Evolutionary conservation across 2,329 filamentous ascomycete genomes (phyloP).

Genomic region (Fusarium sp.): DNA sequence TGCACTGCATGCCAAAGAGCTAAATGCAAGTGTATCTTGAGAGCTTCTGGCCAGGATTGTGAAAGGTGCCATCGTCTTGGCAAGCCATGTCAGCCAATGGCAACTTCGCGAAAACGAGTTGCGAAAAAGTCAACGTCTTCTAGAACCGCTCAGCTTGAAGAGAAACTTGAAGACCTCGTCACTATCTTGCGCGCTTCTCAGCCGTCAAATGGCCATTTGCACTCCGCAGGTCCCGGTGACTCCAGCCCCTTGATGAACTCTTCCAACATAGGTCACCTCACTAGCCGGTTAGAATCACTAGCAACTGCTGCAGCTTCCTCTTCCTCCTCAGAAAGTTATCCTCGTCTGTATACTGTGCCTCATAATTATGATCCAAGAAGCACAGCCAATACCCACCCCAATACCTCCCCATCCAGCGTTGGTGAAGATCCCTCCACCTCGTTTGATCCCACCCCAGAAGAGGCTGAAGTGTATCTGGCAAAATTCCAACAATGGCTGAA

Average conservation of each 20-base stretch:
- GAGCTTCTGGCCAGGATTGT: constrained; percentile 45
- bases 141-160: constrained; percentile 58
- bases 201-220: constrained; percentile 23
- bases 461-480: constrained; percentile 52
- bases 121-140: constrained; percentile 47
- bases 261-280: constrained; percentile 23
- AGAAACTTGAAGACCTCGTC: constrained; percentile 60
- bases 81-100: constrained; percentile 58
- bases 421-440: constrained; percentile 33
- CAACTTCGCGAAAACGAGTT: constrained; percentile 52
- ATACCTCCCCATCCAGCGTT: constrained; percentile 11
- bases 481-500: constrained; percentile 55
- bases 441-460: constrained; percentile 46
- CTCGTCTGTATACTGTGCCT: constrained; percentile 8
- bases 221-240: constrained; percentile 12
- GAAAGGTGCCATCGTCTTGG: constrained; percentile 57
- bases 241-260: constrained; percentile 11
- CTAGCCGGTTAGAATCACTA: constrained; percentile 49
- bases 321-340: constrained; percentile 27
- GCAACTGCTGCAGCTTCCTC: constrained; percentile 50
- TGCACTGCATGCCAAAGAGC: constrained; percentile 58
- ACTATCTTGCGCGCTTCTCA: constrained; percentile 53
- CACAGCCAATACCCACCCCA: neutral
- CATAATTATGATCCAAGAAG: constrained; percentile 12
- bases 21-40: constrained; percentile 60